phyloP scores from a whole-genome alignment of 139 green algal genomes.

The Chlorella ohadii region DNA sequence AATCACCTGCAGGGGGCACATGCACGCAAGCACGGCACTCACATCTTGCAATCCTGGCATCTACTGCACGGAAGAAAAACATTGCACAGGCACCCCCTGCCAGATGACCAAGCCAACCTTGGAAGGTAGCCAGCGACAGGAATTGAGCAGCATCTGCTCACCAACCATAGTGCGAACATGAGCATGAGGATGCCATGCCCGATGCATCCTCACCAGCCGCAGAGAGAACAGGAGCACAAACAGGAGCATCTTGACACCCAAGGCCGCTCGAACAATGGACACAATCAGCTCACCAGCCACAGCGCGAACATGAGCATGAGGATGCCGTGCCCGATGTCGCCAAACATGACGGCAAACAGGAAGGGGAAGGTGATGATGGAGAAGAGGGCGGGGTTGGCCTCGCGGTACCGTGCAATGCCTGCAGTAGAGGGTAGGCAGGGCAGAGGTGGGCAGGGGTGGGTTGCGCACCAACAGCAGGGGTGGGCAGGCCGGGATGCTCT shows the following conservation, averaged over 20 bases:
- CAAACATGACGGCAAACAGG: constrained; percentile 99
- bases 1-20: constrained; percentile 48
- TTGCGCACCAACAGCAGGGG: too few relatives aligned
- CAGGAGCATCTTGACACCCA: too few relatives aligned
- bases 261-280: too few relatives aligned
- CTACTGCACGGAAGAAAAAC: too few relatives aligned
- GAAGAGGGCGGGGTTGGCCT: constrained; percentile 96
- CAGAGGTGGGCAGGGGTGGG: background rate
- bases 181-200: constrained; percentile 95
- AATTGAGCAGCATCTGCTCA: too few relatives aligned
- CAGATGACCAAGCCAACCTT: too few relatives aligned
- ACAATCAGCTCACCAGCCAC: constrained; percentile 59
- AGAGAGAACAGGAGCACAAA: constrained; percentile 99
- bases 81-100: too few relatives aligned
- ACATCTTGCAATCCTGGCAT: too few relatives aligned
- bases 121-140: too few relatives aligned
- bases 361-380: constrained; percentile 99
- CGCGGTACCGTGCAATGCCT: constrained; percentile 91
- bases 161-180: constrained; percentile 75
- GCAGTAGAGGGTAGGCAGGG: background rate
- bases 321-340: constrained; percentile 94
- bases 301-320: constrained; percentile 86
- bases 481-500: too few relatives aligned
- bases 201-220: constrained; percentile 96
- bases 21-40: too few relatives aligned